Evolutionary conservation across 768 basidiomycete genomes (phyloP).

Genomic region (Chlorophyllum brunneum): DNA sequence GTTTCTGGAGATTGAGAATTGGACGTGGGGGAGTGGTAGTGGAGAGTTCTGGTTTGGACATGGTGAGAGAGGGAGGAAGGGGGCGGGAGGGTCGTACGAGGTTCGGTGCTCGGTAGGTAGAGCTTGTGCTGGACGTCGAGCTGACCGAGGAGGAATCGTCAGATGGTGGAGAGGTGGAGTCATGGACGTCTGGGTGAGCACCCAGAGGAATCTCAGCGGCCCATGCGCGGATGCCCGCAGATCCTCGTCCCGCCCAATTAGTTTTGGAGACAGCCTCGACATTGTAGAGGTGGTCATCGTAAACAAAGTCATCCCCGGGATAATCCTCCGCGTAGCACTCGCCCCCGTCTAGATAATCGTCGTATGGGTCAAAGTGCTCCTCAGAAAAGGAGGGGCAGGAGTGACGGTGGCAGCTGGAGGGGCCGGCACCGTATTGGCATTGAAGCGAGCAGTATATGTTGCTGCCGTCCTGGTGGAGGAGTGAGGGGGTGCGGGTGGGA

Average conservation of each 20-base stretch:
- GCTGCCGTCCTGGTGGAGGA: slow-evolving; percentile 24
- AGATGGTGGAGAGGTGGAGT: neutral
- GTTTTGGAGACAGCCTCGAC: slow-evolving; percentile 20
- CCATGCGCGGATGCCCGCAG: slow-evolving; percentile 33
- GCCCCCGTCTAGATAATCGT: slow-evolving; percentile 15
- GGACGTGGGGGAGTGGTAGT: slow-evolving; percentile 27
- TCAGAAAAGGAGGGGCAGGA: neutral
- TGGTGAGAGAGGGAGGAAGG: slow-evolving; percentile 46
- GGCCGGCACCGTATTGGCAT: slow-evolving; percentile 33
- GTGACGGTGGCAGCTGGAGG: slow-evolving; percentile 16
- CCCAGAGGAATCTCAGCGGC: slow-evolving; percentile 16
- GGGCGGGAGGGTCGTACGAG: slow-evolving; percentile 39
- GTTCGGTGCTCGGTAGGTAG: slow-evolving; percentile 29
- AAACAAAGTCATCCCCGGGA: slow-evolving; percentile 19
- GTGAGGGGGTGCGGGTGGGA: slow-evolving; percentile 17
- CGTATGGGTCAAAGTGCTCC: neutral
- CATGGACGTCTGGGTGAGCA: slow-evolving; percentile 2
- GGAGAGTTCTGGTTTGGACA: slow-evolving; percentile 36
- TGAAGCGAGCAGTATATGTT: slow-evolving; percentile 51
- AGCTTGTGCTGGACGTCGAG: slow-evolving; percentile 18
- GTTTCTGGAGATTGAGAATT: slow-evolving; percentile 29
- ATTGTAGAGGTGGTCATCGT: slow-evolving; percentile 30
- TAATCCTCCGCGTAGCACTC: slow-evolving; percentile 21
- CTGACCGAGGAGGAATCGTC: slow-evolving; percentile 17
- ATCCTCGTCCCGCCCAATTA: slow-evolving; percentile 11